A percentile compares a stretch with the other conserved stretches of the same genome.
These are phyloP conservation scores for Irpex sp. DNA, from an alignment of 1,284 basidiomycete genomes.

Conservation along the genomic window DNA sequence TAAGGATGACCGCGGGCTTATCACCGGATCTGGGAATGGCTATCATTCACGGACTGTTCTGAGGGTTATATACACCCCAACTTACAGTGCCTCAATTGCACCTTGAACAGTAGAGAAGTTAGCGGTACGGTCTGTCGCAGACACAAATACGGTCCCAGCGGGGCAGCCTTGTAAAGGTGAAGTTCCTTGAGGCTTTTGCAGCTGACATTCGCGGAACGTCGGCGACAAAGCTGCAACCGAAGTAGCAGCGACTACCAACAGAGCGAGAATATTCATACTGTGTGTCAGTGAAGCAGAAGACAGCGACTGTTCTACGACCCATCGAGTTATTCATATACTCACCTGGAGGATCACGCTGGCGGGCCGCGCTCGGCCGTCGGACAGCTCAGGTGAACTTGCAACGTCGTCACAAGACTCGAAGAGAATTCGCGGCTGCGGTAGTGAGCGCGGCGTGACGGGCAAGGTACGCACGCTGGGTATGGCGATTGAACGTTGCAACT, in stretches of 20 bases:
- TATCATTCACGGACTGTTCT: no score
- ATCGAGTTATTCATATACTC: not conserved
- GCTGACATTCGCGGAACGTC: not conserved
- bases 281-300: not conserved
- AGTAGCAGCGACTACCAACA: not conserved
- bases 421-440: not conserved
- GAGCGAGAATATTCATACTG: not conserved
- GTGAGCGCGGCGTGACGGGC: not conserved
- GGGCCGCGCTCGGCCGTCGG: not conserved
- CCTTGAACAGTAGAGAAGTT: slow-evolving; percentile 4
- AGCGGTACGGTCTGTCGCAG: not conserved
- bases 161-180: slow-evolving; percentile 7
- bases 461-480: not conserved
- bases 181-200: slow-evolving; percentile 3
- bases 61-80: no score
- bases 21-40: slow-evolving; percentile 31
- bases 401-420: not conserved
- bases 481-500: no score
- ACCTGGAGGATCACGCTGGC: not conserved
- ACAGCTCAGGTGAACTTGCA: not conserved
- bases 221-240: not conserved
- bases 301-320: not conserved
- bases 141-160: slow-evolving; percentile 6
- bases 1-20: slow-evolving; percentile 45
- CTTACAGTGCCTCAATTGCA: slow-evolving; percentile 5